Conservation (phyloP, 768 basidiomycete genomes). For the Auriscalpium microsporum region DNA sequence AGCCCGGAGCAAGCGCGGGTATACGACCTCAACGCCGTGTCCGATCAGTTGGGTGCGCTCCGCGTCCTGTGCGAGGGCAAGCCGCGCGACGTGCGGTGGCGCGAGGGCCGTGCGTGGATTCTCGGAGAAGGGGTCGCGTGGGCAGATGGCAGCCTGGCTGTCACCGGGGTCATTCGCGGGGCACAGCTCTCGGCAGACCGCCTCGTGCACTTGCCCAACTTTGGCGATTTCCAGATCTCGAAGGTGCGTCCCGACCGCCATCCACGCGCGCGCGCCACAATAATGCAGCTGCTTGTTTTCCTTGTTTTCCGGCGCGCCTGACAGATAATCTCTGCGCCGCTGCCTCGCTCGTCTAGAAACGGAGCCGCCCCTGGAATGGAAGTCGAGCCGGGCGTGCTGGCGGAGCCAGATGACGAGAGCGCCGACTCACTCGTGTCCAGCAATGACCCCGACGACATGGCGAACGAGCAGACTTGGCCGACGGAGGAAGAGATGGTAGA, state of each 20-base stretch:
- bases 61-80: slow-evolving; percentile 79
- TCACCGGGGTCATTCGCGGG: slow-evolving; percentile 86
- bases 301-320: background rate
- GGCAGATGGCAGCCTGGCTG: slow-evolving; percentile 56
- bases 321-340: slow-evolving; percentile 66
- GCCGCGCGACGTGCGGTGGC: slow-evolving; percentile 73
- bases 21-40: slow-evolving; percentile 55
- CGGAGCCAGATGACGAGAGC: slow-evolving; percentile 50
- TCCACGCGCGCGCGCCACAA: too few relatives aligned
- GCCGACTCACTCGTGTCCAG: slow-evolving; percentile 84
- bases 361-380: slow-evolving; percentile 47
- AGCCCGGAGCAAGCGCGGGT: slow-evolving; percentile 74
- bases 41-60: slow-evolving; percentile 66
- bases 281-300: background rate
- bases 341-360: slow-evolving; percentile 31
- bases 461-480: slow-evolving; percentile 98
- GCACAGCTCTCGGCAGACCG: slow-evolving; percentile 69
- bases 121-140: slow-evolving; percentile 59
- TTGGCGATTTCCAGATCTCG: slow-evolving; percentile 80
- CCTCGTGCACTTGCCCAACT: slow-evolving; percentile 78
- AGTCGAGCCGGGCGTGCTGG: slow-evolving; percentile 54
- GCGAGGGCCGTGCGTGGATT: slow-evolving; percentile 72
- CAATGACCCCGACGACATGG: slow-evolving; percentile 82
- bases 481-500: slow-evolving; percentile 89
- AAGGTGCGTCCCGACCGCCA: slow-evolving; percentile 41